Conservation (phyloP, 441 rosid species). For the Kokia cookei region DNA sequence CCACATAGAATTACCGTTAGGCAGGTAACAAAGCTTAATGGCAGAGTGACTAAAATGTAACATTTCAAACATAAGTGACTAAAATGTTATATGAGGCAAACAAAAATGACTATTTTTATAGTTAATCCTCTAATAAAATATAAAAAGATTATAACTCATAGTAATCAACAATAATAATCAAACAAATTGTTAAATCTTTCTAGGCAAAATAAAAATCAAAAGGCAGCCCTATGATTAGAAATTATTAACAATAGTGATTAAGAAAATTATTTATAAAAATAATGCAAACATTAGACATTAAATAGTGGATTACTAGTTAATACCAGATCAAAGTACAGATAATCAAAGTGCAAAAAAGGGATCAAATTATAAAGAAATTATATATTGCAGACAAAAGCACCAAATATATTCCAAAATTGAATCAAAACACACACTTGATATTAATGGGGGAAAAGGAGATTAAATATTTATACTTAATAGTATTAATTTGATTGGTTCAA, state of each 20-base stretch:
- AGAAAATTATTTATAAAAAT: background rate
- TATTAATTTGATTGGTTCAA: constrained; percentile 17
- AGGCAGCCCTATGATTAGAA: background rate
- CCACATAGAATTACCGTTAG: no score
- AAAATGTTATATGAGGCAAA: no score
- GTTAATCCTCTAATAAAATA: no score
- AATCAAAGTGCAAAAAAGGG: constrained; percentile 18
- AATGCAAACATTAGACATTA: constrained; percentile 1
- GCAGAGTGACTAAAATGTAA: no score
- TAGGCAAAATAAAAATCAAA: background rate
- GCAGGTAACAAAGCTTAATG: no score
- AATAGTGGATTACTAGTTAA: constrained; percentile 14
- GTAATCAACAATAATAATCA: background rate
- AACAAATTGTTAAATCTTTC: background rate
- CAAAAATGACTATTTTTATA: no score
- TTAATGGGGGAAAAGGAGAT: background rate
- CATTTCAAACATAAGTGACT: no score
- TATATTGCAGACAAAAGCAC: background rate
- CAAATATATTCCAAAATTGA: constrained; percentile 40
- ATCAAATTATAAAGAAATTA: background rate
- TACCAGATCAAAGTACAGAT: constrained; percentile 22
- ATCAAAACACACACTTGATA: constrained; percentile 34
- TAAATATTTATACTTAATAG: background rate
- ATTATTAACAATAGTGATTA: background rate
- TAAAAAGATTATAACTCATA: no score